phyloP scores from a whole-genome alignment of 352 stramenopile species.

The Globisporangium irregulare region DNA sequence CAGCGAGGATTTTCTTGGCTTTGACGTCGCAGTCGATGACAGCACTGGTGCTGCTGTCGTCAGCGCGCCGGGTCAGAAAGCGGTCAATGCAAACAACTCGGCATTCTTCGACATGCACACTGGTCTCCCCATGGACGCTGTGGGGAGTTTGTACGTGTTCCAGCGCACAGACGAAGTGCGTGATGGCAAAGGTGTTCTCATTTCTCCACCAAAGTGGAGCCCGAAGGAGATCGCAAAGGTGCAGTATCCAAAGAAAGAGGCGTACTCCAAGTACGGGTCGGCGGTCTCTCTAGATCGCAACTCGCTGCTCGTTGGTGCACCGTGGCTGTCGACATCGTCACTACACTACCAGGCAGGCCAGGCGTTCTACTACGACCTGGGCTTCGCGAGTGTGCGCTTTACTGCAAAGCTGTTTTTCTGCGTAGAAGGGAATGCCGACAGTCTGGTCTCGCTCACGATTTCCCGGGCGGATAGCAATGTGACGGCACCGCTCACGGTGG shows the following conservation, averaged over 20 bases:
- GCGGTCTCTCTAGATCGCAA: constrained; percentile 55
- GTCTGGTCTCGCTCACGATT: constrained; percentile 62
- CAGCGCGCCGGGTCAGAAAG: constrained; percentile 64
- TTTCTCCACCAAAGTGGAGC: constrained; percentile 61
- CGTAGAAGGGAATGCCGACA: constrained; percentile 55
- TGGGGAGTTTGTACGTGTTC: constrained; percentile 74
- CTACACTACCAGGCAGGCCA: constrained; percentile 40
- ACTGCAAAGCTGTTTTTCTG: constrained; percentile 55
- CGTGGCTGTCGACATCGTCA: constrained; percentile 48
- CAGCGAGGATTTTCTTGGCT: constrained; percentile 81
- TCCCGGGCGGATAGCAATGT: constrained; percentile 37
- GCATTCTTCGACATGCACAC: constrained; percentile 34
- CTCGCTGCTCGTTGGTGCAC: constrained; percentile 55
- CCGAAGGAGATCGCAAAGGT: constrained; percentile 76
- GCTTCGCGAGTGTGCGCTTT: constrained; percentile 54
- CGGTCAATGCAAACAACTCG: constrained; percentile 84
- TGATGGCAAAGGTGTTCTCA: constrained; percentile 63
- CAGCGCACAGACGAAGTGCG: constrained; percentile 54
- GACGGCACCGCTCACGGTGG: constrained; percentile 45
- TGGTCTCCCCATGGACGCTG: constrained; percentile 29
- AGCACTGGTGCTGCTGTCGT: constrained; percentile 78
- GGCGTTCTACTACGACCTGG: constrained; percentile 66
- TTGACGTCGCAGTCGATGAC: constrained; percentile 84
- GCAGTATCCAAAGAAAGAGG: constrained; percentile 68
- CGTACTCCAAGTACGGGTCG: constrained; percentile 49